Conservation (phyloP, 1,284 basidiomycete species). For the Apiotrichum laibachii region DNA sequence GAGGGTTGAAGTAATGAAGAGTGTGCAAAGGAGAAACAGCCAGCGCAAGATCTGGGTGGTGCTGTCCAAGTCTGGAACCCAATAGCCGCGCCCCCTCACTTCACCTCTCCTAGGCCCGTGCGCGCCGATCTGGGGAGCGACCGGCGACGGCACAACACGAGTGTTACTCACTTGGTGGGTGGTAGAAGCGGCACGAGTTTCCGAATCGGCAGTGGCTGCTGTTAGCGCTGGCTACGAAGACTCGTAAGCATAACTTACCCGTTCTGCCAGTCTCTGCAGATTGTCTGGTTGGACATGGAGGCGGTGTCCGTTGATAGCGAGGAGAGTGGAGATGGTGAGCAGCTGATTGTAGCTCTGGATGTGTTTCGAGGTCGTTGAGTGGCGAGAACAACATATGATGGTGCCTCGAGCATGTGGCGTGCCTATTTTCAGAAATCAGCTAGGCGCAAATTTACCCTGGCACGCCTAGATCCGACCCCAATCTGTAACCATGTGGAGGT, state of each 20-base stretch:
- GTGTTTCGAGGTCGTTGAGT: neutral
- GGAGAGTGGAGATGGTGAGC: too few relatives aligned
- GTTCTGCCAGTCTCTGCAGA: conserved; percentile 18
- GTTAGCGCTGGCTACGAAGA: neutral
- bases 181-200: conserved; percentile 34
- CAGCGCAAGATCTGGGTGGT: too few relatives aligned
- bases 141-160: neutral
- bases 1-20: too few relatives aligned
- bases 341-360: too few relatives aligned
- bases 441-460: neutral
- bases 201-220: conserved; percentile 41
- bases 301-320: too few relatives aligned
- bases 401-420: neutral
- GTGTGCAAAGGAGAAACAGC: too few relatives aligned
- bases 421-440: neutral
- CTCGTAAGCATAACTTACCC: conserved; percentile 15
- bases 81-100: too few relatives aligned
- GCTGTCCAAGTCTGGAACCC: too few relatives aligned
- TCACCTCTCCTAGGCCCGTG: too few relatives aligned
- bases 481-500: too few relatives aligned
- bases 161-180: conserved; percentile 30
- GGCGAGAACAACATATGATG: neutral
- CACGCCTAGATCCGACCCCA: neutral
- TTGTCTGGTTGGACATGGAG: conserved; percentile 7
- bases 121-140: too few relatives aligned